Evolutionary conservation across 2,329 filamentous ascomycete genomes (phyloP), one percentile per base, ranked within the genome.

Genomic region (Colletotrichum sp.): DNA sequence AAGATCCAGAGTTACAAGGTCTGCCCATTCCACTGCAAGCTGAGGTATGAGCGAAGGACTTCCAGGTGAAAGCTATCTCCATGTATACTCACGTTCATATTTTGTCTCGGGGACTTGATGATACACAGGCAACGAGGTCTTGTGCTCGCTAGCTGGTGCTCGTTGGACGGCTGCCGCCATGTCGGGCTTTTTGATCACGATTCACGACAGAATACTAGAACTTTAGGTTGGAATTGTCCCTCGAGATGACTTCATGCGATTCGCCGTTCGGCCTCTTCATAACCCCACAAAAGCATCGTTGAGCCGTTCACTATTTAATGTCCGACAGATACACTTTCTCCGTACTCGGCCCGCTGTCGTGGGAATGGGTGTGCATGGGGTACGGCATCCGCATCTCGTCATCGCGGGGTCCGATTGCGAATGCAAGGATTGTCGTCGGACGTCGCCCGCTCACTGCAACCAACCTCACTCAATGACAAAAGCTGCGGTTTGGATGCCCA

Each of bases 1-100:
- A 1, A 92, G 85, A 75, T 92, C 90, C 13, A 93, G 85, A 2
- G 89, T 92, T 6, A 90, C 86, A 2, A 92, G 85, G 72, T 92
- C 90, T 2, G 90, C 88, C 89, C 90, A 92, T 32, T 85, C 84
- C 59, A 87, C 80, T 82, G 61, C 6, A n/a, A 16, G 13, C 8
- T n/a, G 5, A 10, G 16, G 16, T 16, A 21, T 65, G 32, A 67
- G 65, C 26, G 6, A 32, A 32, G 28, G 26, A 7, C 24, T 8
- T 8, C 6, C 0, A 30, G 3, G 2, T 4, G 8, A 5, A 34
- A 24, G 24, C 7, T 4, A 36, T 34, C 13, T 57, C 12, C 1
- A 34, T n/a, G 34, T 28, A 39, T 3, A 61, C 83, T 79, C 75
- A 84, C 83, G 79, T n/a, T 84, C 81, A 66, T 83, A 78, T 61